Conservation (phyloP, 257 asterid genomes). For the Solanum chilense region DNA sequence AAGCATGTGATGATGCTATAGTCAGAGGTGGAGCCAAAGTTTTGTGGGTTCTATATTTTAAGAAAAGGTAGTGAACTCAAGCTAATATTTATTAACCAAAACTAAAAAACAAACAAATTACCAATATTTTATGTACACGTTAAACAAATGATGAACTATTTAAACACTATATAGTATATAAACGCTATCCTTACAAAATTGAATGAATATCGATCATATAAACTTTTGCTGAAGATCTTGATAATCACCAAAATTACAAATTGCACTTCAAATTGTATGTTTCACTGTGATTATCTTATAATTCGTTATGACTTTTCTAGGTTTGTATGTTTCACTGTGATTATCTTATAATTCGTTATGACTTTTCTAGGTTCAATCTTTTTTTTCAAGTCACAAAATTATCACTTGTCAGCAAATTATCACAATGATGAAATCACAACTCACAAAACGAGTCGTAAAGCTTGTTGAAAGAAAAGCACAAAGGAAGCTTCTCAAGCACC, state of each 20-base stretch:
- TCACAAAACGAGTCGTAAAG: background rate
- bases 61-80: background rate
- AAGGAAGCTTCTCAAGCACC: background rate
- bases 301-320: background rate
- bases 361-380: background rate
- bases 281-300: background rate
- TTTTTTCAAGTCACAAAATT: background rate
- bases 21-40: background rate
- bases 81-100: background rate
- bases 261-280: background rate
- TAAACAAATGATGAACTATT: background rate
- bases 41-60: background rate
- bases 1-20: background rate
- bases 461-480: background rate
- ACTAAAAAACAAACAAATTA: background rate
- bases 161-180: background rate
- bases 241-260: background rate
- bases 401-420: background rate
- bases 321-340: background rate
- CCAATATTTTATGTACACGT: background rate
- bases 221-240: background rate
- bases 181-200: background rate
- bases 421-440: background rate
- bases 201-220: too few relatives aligned
- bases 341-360: background rate